Evolutionary conservation across 768 basidiomycete species (phyloP).

Genomic region (Boletus tylopilopsis): DNA sequence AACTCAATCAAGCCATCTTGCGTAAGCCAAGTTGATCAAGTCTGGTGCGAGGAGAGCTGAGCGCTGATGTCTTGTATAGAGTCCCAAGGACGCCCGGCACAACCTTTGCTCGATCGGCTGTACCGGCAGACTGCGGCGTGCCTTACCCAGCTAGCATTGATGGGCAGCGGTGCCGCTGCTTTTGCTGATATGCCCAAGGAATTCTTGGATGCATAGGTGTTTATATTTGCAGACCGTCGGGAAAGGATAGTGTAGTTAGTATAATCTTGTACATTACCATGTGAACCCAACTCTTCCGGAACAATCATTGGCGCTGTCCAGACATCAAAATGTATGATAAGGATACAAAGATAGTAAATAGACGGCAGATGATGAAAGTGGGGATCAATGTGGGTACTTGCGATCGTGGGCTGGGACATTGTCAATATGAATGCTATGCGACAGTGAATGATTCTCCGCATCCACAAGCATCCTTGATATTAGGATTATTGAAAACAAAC

Average conservation of each 20-base stretch:
- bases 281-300: slow-evolving; percentile 11
- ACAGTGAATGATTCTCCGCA: slow-evolving; percentile 92
- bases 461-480: slow-evolving; percentile 92
- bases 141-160: slow-evolving; percentile 65
- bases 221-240: not conserved
- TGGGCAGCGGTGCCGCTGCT: slow-evolving; percentile 73
- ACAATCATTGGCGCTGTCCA: too few species aligned
- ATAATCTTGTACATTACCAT: slow-evolving; percentile 9
- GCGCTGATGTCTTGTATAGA: slow-evolving; percentile 38
- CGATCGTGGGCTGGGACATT: slow-evolving; percentile 4
- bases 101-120: slow-evolving; percentile 69
- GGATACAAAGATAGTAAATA: slow-evolving; percentile 24
- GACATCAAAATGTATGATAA: slow-evolving; percentile 21
- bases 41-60: slow-evolving; percentile 3
- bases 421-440: slow-evolving; percentile 14
- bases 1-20: slow-evolving; percentile 79
- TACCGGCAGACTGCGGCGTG: slow-evolving; percentile 73
- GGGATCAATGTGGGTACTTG: slow-evolving; percentile 11
- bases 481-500: slow-evolving; percentile 86
- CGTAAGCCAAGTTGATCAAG: slow-evolving; percentile 43
- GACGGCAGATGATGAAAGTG: not conserved
- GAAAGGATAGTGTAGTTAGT: slow-evolving; percentile 15
- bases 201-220: slow-evolving; percentile 48
- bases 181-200: slow-evolving; percentile 79
- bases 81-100: slow-evolving; percentile 71